Base-by-base conservation (phyloP, 2,329 filamentous ascomycete species). In the Sphaerulina vaccinii region DNA sequence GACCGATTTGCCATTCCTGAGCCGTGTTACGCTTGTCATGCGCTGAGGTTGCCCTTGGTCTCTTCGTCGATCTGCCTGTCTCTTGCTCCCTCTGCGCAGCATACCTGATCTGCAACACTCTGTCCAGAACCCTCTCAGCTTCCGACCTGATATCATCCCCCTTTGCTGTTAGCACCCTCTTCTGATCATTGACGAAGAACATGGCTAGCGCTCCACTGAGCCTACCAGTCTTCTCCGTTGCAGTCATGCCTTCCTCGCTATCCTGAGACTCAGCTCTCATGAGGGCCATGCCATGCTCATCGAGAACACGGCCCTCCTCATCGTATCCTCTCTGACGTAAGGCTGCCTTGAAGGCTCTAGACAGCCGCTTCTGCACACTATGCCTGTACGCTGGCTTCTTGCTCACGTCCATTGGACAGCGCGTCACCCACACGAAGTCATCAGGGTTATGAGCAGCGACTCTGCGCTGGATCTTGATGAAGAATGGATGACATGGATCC, bases 351-450 rank as follows among this genome's bases (percentile, higher is more conserved):
- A 82, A 73, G 2, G 76, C 77, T 23, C 67, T 57, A 37, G 72
- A 68, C 22, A 75, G 58, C 61, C 75, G 73, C 52, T 75, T 70
- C 19, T 66, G 65, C 19, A 67, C 67, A 66, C 71, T 74, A 10
- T 71, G 73, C 16, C 80, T 70, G n/a, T 82, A 70, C 18, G 75
- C 72, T 6, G 68, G 67, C 49, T 75, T 77, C 18, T 65, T 63
- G 2, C 56, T 48, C 62, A 65, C 47, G 54, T 61, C 54, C 46
- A 66, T 55, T 51, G 65, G 56, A n/a, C 58, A 45, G 51, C 71
- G 60, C 5, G 77, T 70, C 13, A 67, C 65, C 74, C 75, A 79
- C 72, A 78, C 78, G 15, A 83, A 61, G 24, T 68, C 27, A 67
- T 68, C 59, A 72, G 67, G 58, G 48, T 68, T 57, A 51, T 66